Evolutionary conservation across 1,284 basidiomycete species (phyloP).

Genomic region (Rhizopogon hawkerae): DNA sequence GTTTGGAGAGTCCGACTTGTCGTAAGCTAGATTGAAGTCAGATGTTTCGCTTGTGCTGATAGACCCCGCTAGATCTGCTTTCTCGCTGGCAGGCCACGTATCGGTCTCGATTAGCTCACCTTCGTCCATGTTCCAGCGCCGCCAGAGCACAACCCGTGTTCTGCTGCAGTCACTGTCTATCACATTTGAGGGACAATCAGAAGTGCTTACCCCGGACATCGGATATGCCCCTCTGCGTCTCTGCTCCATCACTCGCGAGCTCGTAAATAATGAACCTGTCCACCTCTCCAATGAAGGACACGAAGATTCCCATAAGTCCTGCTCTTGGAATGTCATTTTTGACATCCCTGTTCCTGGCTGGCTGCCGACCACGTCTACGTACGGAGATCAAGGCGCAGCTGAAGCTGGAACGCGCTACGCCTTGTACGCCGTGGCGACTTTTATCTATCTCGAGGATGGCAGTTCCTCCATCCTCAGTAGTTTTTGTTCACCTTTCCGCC

Average conservation of each 20-base stretch:
- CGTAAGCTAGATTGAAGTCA: conserved; percentile 37
- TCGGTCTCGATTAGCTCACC: conserved; percentile 47
- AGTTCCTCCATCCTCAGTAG: conserved; percentile 34
- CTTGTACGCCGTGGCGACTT: conserved; percentile 60
- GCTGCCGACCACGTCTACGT: conserved; percentile 53
- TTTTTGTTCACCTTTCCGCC: conserved; percentile 42
- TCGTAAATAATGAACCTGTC: conserved; percentile 42
- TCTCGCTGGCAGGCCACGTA: conserved; percentile 70
- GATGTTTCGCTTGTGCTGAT: not conserved
- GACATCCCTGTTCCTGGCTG: conserved; percentile 69
- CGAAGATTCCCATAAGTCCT: conserved; percentile 43
- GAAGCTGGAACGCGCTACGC: conserved; percentile 52
- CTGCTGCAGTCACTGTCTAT: conserved; percentile 59
- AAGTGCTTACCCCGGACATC: conserved; percentile 46
- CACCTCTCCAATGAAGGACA: conserved; percentile 56
- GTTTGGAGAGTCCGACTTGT: conserved; percentile 56
- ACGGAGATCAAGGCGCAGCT: conserved; percentile 33
- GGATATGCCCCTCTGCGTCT: conserved; percentile 60
- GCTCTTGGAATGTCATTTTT: conserved; percentile 64
- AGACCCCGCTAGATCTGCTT: conserved; percentile 46
- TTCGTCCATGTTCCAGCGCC: conserved; percentile 42
- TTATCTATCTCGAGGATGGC: conserved; percentile 36
- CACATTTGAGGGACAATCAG: conserved; percentile 71
- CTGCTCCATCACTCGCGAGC: conserved; percentile 56
- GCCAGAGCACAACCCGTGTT: conserved; percentile 36